Evolutionary conservation across 2,329 filamentous ascomycete species (phyloP).

Genomic region (Monosporascus ibericus): DNA sequence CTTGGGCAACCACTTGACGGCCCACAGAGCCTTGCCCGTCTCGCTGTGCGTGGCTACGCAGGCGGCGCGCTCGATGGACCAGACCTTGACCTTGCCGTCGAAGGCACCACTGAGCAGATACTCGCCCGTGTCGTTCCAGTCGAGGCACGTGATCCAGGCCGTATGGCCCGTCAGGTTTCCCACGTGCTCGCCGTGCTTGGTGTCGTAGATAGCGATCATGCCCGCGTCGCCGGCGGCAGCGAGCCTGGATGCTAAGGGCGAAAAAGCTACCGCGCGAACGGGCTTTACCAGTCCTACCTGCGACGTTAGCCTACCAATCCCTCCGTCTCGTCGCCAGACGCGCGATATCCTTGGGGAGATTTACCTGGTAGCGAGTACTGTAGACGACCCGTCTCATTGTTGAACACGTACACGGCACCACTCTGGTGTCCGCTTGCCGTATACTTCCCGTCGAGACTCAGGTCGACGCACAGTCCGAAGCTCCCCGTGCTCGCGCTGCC

Average conservation of each 20-base stretch:
- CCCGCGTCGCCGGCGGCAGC: constrained; percentile 86
- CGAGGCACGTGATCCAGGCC: constrained; percentile 84
- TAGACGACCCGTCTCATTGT: constrained; percentile 81
- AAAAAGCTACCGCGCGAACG: constrained; percentile 81
- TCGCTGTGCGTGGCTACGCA: constrained; percentile 95
- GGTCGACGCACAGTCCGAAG: constrained; percentile 83
- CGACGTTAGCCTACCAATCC: constrained; percentile 4
- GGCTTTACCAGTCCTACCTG: constrained; percentile 72
- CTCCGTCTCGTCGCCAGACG: neutral
- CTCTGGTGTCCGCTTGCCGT: constrained; percentile 92
- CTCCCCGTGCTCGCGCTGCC: constrained; percentile 64
- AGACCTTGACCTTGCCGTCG: constrained; percentile 93
- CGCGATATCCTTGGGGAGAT: constrained; percentile 14
- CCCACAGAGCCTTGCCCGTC: constrained; percentile 79
- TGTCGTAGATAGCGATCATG: constrained; percentile 88
- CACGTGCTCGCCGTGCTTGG: constrained; percentile 85
- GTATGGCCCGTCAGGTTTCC: constrained; percentile 67
- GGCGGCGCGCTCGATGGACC: constrained; percentile 75
- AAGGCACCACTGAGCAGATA: constrained; percentile 82
- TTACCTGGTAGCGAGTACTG: constrained; percentile 77
- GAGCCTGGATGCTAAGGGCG: constrained; percentile 74
- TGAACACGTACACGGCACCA: constrained; percentile 89
- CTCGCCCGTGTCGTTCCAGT: constrained; percentile 92
- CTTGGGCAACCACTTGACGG: constrained; percentile 77
- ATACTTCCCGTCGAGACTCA: constrained; percentile 72